These are phyloP conservation scores for Hymenotorrendiella dingleyae DNA, from an alignment of 2,329 filamentous ascomycete species.

Conservation along the genomic window DNA sequence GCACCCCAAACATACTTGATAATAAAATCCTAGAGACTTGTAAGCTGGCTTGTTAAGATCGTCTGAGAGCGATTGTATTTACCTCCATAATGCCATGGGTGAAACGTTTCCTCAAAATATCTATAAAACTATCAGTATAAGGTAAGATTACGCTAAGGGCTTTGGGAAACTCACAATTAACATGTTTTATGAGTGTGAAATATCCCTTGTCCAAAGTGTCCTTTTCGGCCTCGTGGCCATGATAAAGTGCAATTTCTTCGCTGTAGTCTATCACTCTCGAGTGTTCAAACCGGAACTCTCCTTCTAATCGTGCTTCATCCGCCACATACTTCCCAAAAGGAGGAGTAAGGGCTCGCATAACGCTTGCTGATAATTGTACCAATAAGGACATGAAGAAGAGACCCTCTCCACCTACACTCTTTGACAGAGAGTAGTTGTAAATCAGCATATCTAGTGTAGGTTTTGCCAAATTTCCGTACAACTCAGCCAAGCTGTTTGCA, in stretches of 20 bases:
- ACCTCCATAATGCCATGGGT: slow-evolving; percentile 97
- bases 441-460: slow-evolving; percentile 93
- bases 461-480: slow-evolving; percentile 96
- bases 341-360: slow-evolving; percentile 91
- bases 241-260: slow-evolving; percentile 89
- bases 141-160: neutral
- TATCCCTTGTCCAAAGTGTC: slow-evolving; percentile 97
- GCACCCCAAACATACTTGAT: slow-evolving; percentile 99
- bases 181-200: slow-evolving; percentile 97
- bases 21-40: slow-evolving; percentile 81
- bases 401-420: slow-evolving; percentile 89
- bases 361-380: slow-evolving; percentile 81
- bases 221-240: slow-evolving; percentile 89
- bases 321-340: slow-evolving; percentile 97
- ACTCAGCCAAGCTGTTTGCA: slow-evolving; percentile 86
- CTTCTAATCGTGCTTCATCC: slow-evolving; percentile 88
- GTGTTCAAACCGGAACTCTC: slow-evolving; percentile 94
- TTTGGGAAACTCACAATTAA: slow-evolving; percentile 51
- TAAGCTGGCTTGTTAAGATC: slow-evolving; percentile 2
- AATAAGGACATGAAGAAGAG: slow-evolving; percentile 92
- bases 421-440: slow-evolving; percentile 90
- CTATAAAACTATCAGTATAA: slow-evolving; percentile 29
- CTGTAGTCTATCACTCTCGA: slow-evolving; percentile 91
- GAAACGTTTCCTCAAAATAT: slow-evolving; percentile 81
- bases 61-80: neutral